phyloP scores from a whole-genome alignment of 2,329 filamentous ascomycete species.

The Phyllosticta citriasiana region DNA sequence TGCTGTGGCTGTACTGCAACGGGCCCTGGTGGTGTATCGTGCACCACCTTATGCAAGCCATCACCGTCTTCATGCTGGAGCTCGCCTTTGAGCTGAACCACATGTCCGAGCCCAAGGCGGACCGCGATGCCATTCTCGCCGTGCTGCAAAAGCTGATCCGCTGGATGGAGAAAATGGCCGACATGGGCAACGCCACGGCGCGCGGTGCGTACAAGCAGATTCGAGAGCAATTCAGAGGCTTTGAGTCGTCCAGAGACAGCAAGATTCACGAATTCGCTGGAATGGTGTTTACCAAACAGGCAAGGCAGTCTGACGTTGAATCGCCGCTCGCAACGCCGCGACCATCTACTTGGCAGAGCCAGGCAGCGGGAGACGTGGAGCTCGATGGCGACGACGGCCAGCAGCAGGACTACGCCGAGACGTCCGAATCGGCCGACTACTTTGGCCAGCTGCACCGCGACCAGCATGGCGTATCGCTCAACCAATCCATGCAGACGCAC shows the following conservation, averaged over 20 bases:
- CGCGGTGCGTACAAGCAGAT: slow-evolving; percentile 2
- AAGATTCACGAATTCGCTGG: background rate
- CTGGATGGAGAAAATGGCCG: slow-evolving; percentile 24
- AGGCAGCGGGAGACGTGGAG: background rate
- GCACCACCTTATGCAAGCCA: slow-evolving; percentile 31
- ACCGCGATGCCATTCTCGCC: slow-evolving; percentile 13
- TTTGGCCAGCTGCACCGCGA: background rate
- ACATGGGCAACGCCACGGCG: slow-evolving; percentile 9
- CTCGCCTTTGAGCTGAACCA: slow-evolving; percentile 21
- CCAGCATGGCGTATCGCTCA: background rate
- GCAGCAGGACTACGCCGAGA: background rate
- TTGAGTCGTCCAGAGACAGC: background rate
- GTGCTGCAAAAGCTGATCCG: slow-evolving; percentile 23
- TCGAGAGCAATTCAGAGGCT: background rate
- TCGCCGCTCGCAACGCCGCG: background rate
- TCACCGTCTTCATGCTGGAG: slow-evolving; percentile 28
- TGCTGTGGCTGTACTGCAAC: slow-evolving; percentile 18
- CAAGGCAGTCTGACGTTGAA: background rate
- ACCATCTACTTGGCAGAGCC: background rate
- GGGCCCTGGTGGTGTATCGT: slow-evolving; percentile 33
- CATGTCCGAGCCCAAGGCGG: slow-evolving; percentile 16
- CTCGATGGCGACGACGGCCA: too few species aligned
- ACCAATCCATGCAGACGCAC: background rate
- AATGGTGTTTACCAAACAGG: background rate
- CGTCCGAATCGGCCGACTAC: background rate